phyloP scores from a whole-genome alignment of 2,329 filamentous ascomycete genomes.

The Clarireedia homoeocarpa region DNA sequence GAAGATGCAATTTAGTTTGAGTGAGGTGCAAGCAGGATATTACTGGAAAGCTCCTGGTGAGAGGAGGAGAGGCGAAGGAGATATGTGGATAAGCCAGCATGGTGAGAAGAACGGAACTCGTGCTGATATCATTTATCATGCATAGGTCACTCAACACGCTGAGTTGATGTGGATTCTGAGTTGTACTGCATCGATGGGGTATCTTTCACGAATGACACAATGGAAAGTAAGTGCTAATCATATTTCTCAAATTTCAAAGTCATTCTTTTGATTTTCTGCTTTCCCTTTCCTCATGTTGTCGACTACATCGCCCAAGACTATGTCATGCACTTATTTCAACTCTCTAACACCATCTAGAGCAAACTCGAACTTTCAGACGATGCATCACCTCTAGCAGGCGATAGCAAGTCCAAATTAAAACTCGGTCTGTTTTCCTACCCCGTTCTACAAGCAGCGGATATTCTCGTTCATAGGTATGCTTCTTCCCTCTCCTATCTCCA shows the following conservation, averaged over 20 bases:
- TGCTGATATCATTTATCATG: not conserved
- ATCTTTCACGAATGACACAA: constrained; percentile 97
- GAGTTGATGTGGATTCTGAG: constrained; percentile 97
- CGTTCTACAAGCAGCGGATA: constrained; percentile 89
- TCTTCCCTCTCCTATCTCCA: not conserved
- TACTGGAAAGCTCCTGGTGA: no score
- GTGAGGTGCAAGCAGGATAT: no score
- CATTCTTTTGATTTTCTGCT: not conserved
- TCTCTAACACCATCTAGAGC: constrained; percentile 41
- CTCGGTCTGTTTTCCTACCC: constrained; percentile 93
- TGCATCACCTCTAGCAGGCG: constrained; percentile 48
- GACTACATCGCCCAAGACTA: no score
- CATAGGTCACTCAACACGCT: constrained; percentile 66
- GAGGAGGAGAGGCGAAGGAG: no score
- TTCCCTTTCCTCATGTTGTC: no score
- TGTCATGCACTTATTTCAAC: not conserved
- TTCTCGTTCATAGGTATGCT: constrained; percentile 69
- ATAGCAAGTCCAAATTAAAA: constrained; percentile 59
- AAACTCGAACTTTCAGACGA: constrained; percentile 61
- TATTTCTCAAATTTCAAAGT: not conserved
- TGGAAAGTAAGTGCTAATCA: constrained; percentile 65
- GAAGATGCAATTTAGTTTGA: no score
- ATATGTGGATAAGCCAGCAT: no score
- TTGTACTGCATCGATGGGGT: constrained; percentile 85
- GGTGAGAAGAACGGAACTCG: no score